These are phyloP conservation scores for Hysterangium stoloniferum DNA, from an alignment of 768 basidiomycete genomes.

Conservation along the genomic window DNA sequence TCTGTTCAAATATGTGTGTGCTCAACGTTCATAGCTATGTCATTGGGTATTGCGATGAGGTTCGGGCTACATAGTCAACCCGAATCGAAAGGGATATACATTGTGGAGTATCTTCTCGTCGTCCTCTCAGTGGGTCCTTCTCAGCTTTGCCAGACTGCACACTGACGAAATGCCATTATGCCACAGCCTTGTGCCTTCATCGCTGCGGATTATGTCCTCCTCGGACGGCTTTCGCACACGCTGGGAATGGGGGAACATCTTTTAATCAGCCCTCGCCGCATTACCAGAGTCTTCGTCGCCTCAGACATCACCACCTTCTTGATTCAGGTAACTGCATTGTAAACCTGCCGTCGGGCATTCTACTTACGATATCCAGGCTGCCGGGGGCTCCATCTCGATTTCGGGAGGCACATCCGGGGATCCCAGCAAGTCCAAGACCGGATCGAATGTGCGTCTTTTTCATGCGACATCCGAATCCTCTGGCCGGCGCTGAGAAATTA, in stretches of 20 bases:
- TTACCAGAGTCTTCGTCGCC: conserved; percentile 52
- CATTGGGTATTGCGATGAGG: conserved; percentile 46
- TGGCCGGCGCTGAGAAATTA: background rate
- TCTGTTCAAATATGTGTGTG: background rate
- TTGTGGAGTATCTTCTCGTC: conserved; percentile 50
- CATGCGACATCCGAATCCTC: background rate
- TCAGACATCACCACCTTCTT: conserved; percentile 62
- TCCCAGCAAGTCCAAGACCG: conserved; percentile 17
- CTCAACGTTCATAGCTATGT: conserved; percentile 37
- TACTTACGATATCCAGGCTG: conserved; percentile 27
- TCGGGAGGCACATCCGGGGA: conserved; percentile 22
- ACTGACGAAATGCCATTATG: background rate
- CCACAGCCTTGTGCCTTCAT: conserved; percentile 67
- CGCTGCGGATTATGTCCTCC: conserved; percentile 57
- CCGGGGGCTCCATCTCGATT: conserved; percentile 40
- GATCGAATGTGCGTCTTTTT: conserved; percentile 27
- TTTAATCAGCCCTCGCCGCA: conserved; percentile 37
- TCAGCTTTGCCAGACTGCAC: too few species aligned
- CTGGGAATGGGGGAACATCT: conserved; percentile 42
- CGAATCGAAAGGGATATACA: conserved; percentile 45
- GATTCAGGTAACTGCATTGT: conserved; percentile 39
- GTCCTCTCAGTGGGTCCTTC: conserved; percentile 43
- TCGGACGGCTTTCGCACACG: conserved; percentile 50
- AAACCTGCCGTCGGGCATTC: background rate
- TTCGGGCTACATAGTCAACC: conserved; percentile 48